Percentiles rank a stretch among this genome's conserved stretches.
phyloP scores from a whole-genome alignment of 352 stramenopile genomes.

The Phytophthora pluvialis region DNA sequence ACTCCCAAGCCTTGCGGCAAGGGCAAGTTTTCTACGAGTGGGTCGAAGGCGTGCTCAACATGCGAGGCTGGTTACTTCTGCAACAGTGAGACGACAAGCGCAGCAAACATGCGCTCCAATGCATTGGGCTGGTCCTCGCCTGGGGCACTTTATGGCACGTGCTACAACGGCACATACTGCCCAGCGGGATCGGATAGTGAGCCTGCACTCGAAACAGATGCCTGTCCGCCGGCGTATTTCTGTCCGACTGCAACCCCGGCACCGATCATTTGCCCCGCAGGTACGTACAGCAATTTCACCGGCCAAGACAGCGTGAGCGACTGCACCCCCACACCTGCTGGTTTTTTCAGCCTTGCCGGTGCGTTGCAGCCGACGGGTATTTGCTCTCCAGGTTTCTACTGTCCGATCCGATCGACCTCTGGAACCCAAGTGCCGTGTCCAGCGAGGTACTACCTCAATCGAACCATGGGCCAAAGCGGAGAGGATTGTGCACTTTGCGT shows the following conservation, averaged over 20 bases:
- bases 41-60: slow-evolving; percentile 57
- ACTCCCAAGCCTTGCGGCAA: slow-evolving; percentile 72
- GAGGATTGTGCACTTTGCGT: slow-evolving; percentile 81
- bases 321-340: slow-evolving; percentile 75
- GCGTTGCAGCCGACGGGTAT: slow-evolving; percentile 59
- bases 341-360: slow-evolving; percentile 72
- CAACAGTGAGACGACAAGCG: slow-evolving; percentile 69
- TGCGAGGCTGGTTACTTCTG: slow-evolving; percentile 87
- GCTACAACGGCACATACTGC: slow-evolving; percentile 91
- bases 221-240: slow-evolving; percentile 84
- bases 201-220: slow-evolving; percentile 69
- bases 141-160: slow-evolving; percentile 71
- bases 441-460: slow-evolving; percentile 77
- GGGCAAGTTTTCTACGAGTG: slow-evolving; percentile 62
- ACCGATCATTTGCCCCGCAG: slow-evolving; percentile 80
- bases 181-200: slow-evolving; percentile 68
- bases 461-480: slow-evolving; percentile 60
- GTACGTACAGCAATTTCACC: slow-evolving; percentile 86
- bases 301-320: slow-evolving; percentile 77
- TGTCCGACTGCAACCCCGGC: slow-evolving; percentile 73
- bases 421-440: slow-evolving; percentile 81
- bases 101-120: slow-evolving; percentile 64
- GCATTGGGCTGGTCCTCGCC: slow-evolving; percentile 62
- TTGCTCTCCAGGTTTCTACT: slow-evolving; percentile 88
- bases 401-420: slow-evolving; percentile 69